Evolutionary conservation across 2,329 filamentous ascomycete species (phyloP).

Genomic region (Trichothecium sympodiale): DNA sequence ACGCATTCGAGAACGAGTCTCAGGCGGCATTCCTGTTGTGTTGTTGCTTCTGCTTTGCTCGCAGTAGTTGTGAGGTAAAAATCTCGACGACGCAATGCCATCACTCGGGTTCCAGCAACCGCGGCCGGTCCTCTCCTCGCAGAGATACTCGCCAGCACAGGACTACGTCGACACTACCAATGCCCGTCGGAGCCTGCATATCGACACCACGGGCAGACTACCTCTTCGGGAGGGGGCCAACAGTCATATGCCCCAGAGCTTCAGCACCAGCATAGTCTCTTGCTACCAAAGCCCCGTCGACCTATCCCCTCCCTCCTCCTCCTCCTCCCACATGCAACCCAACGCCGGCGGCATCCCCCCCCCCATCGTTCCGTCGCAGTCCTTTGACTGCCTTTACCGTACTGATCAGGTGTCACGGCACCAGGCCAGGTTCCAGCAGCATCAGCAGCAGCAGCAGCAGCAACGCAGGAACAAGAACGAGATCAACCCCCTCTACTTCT

Average conservation of each 20-base stretch:
- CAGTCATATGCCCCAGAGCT: constrained; percentile 5
- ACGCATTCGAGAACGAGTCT: too few relatives aligned
- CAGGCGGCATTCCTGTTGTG: too few relatives aligned
- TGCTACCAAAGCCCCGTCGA: constrained; percentile 31
- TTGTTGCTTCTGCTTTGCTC: too few relatives aligned
- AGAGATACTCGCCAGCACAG: constrained; percentile 12
- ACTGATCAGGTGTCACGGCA: constrained; percentile 24
- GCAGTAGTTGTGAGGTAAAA: too few relatives aligned
- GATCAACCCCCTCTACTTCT: constrained; percentile 50
- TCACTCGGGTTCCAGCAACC: constrained; percentile 26
- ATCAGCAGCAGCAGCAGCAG: constrained; percentile 16
- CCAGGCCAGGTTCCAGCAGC: constrained; percentile 1
- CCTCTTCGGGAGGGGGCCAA: background rate
- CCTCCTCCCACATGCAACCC: background rate
- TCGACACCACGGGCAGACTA: background rate
- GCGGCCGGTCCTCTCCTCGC: constrained; percentile 37
- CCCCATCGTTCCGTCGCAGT: constrained; percentile 39
- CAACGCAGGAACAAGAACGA: constrained; percentile 23
- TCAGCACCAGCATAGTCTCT: constrained; percentile 28
- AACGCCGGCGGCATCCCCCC: constrained; percentile 19
- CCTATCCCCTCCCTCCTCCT: constrained; percentile 20
- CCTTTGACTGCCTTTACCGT: constrained; percentile 28
- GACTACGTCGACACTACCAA: too few relatives aligned
- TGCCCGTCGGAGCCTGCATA: background rate
- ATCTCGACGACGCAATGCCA: constrained; percentile 20